Evolutionary conservation across 2,329 filamentous ascomycete genomes (phyloP).

Genomic region (Albifimbria verrucaria): DNA sequence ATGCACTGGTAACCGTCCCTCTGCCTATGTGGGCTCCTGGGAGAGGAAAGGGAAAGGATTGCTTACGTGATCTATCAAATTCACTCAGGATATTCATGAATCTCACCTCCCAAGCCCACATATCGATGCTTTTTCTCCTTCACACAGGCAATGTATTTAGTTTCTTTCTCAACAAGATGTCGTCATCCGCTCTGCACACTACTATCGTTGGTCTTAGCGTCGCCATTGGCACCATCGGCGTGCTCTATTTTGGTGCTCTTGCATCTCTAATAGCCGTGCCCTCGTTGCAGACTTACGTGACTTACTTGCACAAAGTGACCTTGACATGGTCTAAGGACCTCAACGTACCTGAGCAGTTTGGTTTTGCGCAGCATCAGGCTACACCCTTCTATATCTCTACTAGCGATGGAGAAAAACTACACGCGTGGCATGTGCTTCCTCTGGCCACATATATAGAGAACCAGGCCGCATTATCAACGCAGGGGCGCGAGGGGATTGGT

Average conservation of each 20-base stretch:
- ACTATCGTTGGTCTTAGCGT: conserved; percentile 14
- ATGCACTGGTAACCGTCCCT: no score
- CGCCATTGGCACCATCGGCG: conserved; percentile 8
- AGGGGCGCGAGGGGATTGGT: conserved; percentile 18
- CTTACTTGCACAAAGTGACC: conserved; percentile 49
- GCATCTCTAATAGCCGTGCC: conserved; percentile 11
- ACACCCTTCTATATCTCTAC: conserved; percentile 66
- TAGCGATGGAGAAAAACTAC: conserved; percentile 61
- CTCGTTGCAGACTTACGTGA: conserved; percentile 18
- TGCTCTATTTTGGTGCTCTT: conserved; percentile 14
- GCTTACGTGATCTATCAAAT: no score
- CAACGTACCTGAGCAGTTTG: conserved; percentile 62
- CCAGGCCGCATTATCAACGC: conserved; percentile 37
- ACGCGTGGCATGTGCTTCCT: conserved; percentile 72
- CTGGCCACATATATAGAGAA: conserved; percentile 42
- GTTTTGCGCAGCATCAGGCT: conserved; percentile 67
- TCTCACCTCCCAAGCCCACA: neutral
- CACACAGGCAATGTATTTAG: neutral
- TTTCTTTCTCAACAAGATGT: neutral
- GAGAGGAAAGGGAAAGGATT: no score
- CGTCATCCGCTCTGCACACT: conserved; percentile 4
- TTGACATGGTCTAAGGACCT: conserved; percentile 51
- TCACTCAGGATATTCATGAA: no score
- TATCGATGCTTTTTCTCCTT: neutral
- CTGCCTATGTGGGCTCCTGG: no score